phyloP scores from a whole-genome alignment of 1,284 basidiomycete genomes.

The Fomitopsis schrenkii region DNA sequence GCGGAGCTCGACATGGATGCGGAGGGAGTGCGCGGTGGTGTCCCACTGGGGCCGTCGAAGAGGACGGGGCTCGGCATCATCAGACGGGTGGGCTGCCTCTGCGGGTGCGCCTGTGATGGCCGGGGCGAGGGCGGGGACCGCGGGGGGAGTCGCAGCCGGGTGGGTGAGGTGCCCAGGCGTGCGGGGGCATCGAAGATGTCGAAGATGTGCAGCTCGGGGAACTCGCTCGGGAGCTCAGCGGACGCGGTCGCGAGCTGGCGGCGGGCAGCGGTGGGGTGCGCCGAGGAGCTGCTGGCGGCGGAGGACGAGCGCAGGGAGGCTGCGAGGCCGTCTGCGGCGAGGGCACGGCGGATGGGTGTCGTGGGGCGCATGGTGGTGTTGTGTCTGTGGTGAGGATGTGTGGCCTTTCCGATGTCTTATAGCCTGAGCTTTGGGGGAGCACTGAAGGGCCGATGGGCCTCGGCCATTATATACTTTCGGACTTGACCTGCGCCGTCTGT shows the following conservation, averaged over 20 bases:
- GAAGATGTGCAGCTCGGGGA: conserved; percentile 13
- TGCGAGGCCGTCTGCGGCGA: neutral
- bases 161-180: conserved; percentile 23
- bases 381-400: neutral
- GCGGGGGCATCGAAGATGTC: conserved; percentile 29
- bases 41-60: conserved; percentile 24
- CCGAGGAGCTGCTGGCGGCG: neutral
- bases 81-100: conserved; percentile 1
- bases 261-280: neutral
- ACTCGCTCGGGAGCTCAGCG: neutral
- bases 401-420: neutral
- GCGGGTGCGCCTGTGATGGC: neutral
- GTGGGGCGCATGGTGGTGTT: neutral
- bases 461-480: neutral
- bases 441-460: neutral
- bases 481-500: neutral
- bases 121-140: conserved; percentile 6
- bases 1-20: neutral
- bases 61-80: conserved; percentile 22
- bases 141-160: conserved; percentile 10
- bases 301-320: neutral
- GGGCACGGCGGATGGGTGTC: neutral
- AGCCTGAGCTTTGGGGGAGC: neutral
- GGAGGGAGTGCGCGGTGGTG: neutral
- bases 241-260: neutral